Conservation (phyloP, 371 early-diverging fungal genomes). For the Cokeromyces recurvatus region DNA sequence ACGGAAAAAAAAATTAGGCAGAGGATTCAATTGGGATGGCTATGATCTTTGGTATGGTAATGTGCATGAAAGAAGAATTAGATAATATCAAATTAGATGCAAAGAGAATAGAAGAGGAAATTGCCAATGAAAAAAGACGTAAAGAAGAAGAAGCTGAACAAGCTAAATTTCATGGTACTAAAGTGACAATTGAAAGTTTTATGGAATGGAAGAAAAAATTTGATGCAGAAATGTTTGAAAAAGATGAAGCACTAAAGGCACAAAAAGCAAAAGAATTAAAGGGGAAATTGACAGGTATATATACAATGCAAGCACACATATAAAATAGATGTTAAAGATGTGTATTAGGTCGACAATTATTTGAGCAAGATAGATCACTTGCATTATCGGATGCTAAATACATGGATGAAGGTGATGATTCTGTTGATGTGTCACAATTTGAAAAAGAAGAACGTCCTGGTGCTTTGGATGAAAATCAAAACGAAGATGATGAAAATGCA, state of each 20-base stretch:
- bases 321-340: background rate
- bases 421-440: conserved; percentile 74
- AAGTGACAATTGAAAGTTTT: conserved; percentile 77
- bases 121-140: conserved; percentile 54
- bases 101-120: conserved; percentile 46
- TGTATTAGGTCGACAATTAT: conserved; percentile 77
- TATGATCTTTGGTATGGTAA: conserved; percentile 86
- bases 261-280: conserved; percentile 43
- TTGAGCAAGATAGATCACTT: conserved; percentile 84
- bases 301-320: too few species aligned
- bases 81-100: conserved; percentile 57
- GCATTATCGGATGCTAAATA: conserved; percentile 79
- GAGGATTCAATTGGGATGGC: conserved; percentile 88
- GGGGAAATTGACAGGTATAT: conserved; percentile 54
- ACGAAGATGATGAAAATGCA: conserved; percentile 55
- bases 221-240: conserved; percentile 65
- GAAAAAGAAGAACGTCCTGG: conserved; percentile 47
- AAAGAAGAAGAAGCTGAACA: conserved; percentile 79
- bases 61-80: conserved; percentile 71
- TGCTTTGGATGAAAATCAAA: conserved; percentile 51
- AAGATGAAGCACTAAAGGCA: conserved; percentile 50
- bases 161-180: conserved; percentile 78
- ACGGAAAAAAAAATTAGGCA: conserved; percentile 48
- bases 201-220: conserved; percentile 77
- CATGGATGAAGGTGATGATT: conserved; percentile 84